Evolutionary conservation across 2,329 filamentous ascomycete species (phyloP).

Genomic region (Alternaria atra): DNA sequence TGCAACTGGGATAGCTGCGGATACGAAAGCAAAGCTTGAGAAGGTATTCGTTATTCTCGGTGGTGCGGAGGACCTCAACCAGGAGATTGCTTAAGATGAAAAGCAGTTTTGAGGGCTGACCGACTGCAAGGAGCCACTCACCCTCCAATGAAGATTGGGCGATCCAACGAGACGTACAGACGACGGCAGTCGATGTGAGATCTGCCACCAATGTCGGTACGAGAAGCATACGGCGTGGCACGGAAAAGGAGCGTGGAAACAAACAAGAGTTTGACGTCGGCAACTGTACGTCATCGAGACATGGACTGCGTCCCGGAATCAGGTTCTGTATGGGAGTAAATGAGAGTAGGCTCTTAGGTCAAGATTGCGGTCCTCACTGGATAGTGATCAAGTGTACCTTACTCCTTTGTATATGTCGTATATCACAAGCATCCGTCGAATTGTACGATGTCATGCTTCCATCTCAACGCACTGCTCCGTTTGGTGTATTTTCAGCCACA

Average conservation of each 20-base stretch:
- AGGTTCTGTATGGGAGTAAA: too few species aligned
- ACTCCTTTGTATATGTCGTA: neutral
- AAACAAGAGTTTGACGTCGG: neutral
- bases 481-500: rapidly evolving
- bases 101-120: neutral
- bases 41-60: neutral
- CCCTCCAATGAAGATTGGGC: too few species aligned
- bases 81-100: neutral
- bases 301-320: too few species aligned
- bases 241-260: neutral
- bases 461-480: neutral
- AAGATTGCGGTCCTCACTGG: too few species aligned
- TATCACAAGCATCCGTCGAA: too few species aligned
- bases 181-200: rapidly evolving
- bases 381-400: too few species aligned
- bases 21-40: neutral
- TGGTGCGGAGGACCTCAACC: neutral
- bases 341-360: too few species aligned
- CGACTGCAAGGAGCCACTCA: neutral
- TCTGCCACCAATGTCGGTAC: neutral
- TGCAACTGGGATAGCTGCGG: neutral
- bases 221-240: neutral
- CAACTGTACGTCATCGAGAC: neutral
- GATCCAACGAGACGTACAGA: neutral
- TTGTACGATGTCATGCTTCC: neutral